Evolutionary conservation across 1,284 basidiomycete genomes (phyloP), one percentile per base, ranked within the genome.

Genomic region (Ceratobasidium sp.): DNA sequence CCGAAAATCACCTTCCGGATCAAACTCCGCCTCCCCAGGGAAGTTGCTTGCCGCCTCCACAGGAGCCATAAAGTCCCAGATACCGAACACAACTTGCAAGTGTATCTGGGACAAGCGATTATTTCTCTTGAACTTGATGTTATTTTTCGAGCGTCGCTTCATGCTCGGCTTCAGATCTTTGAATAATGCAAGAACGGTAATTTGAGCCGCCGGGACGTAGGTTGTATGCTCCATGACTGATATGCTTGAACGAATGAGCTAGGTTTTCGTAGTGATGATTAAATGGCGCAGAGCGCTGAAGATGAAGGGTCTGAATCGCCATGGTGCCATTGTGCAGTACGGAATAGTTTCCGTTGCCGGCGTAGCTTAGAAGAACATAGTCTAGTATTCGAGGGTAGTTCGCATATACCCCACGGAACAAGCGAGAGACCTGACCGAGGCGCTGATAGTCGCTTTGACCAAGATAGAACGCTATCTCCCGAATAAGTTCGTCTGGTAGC

Each of bases 341-440:
- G 12, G 20, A 13, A 38, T 20, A 54, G 10, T 38, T 38, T 5
- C 46, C 46, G 20, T 50, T 33, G 15, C 13, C 44, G 6, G n/a
- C 23, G 12, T 15, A 38, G 15, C 28, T 6, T 4, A 54, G 46
- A 3, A 69, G 38, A n/a, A 56, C 40, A 40, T n/a, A 10, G 46
- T 69, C 33, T 15, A 26, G 26, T 0, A 69, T 12, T 12, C 67
- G 46, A 33, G 67, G 67, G 20, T 69, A 33, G 13, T 17, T 15
- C 17, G 56, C 2, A 23, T 69, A 56, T 20, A 69, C n/a, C 23
- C 23, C n/a, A 12, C 67, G 67, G 38, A 69, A 69, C 2, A 54
- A 40, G 6, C 50, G 48, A 26, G 67, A 69, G 9, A 69, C 50
- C 4, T 12, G 13, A 2, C 23, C 50, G 6, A 69, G 12, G 15